Percentiles rank a stretch among this genome's conserved stretches.
Conservation (phyloP, 1,139 yeast genomes). For the Candida tropicalis region DNA sequence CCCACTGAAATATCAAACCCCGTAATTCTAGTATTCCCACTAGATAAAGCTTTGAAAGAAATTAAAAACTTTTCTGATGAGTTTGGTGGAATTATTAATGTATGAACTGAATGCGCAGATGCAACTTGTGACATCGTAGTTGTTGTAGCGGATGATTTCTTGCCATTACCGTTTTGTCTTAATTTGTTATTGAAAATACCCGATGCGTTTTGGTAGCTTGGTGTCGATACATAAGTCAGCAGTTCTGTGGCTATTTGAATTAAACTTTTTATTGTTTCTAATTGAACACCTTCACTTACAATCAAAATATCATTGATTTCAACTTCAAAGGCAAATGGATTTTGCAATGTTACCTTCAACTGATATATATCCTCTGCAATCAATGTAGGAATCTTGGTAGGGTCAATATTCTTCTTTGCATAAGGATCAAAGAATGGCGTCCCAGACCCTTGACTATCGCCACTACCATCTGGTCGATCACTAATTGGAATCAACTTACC, state of each 20-base stretch:
- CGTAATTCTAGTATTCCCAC: constrained; percentile 34
- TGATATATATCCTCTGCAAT: constrained; percentile 60
- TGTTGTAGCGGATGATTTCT: constrained; percentile 1
- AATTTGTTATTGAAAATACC: constrained; percentile 1
- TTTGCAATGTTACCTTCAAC: constrained; percentile 62
- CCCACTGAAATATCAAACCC: constrained; percentile 36
- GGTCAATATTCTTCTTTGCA: constrained; percentile 19
- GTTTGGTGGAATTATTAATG: constrained; percentile 27
- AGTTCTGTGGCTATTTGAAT: constrained; percentile 16
- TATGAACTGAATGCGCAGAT: background rate
- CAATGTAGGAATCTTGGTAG: constrained; percentile 36
- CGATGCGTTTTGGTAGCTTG: background rate
- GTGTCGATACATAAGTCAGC: background rate
- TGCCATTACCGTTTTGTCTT: background rate
- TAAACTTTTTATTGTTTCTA: constrained; percentile 30
- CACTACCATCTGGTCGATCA: too few relatives aligned
- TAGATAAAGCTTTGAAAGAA: constrained; percentile 36
- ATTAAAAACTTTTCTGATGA: constrained; percentile 36
- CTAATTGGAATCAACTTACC: constrained; percentile 39
- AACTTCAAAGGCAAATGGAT: constrained; percentile 79
- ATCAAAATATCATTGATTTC: constrained; percentile 58
- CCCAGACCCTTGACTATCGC: background rate
- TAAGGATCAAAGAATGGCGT: constrained; percentile 38
- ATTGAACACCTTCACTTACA: constrained; percentile 32
- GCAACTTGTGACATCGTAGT: background rate